Evolutionary conservation across 768 basidiomycete species (phyloP).

Genomic region (Amanita exitialis): DNA sequence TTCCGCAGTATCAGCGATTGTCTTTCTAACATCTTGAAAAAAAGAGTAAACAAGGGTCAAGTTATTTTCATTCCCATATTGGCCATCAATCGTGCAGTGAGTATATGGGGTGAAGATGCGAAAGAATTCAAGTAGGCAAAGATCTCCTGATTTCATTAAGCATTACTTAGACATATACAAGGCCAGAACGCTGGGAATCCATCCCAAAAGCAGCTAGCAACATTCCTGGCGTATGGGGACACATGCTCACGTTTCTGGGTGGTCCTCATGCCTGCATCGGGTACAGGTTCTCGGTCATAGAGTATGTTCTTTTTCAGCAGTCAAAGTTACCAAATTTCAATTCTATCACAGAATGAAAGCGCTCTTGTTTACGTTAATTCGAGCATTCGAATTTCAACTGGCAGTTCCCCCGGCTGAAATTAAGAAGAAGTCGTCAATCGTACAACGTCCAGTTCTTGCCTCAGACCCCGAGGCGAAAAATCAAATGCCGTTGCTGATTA

Average conservation of each 20-base stretch:
- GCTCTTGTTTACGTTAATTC: constrained; percentile 27
- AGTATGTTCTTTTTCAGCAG: constrained; percentile 27
- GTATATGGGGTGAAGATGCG: constrained; percentile 57
- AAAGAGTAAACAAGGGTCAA: constrained; percentile 35
- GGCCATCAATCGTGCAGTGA: constrained; percentile 38
- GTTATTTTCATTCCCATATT: constrained; percentile 39
- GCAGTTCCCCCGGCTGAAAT: constrained; percentile 30
- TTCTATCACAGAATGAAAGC: constrained; percentile 23
- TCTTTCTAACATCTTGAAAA: neutral
- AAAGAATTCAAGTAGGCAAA: constrained; percentile 43
- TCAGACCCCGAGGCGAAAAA: constrained; percentile 29
- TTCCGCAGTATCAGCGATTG: neutral
- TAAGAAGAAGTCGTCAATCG: constrained; percentile 21
- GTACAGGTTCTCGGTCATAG: constrained; percentile 51
- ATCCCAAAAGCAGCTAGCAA: constrained; percentile 29
- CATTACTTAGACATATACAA: constrained; percentile 12
- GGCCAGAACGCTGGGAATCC: constrained; percentile 55
- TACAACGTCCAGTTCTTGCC: constrained; percentile 34
- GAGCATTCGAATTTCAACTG: constrained; percentile 41
- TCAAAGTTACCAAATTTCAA: neutral
- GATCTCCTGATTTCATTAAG: neutral
- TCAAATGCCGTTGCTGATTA: constrained; percentile 38
- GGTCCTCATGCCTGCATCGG: constrained; percentile 62
- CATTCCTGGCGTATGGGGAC: constrained; percentile 53
- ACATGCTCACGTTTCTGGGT: constrained; percentile 51